Conservation (phyloP, 1,284 basidiomycete species). For the Phellopilus nigrolimitatus region DNA sequence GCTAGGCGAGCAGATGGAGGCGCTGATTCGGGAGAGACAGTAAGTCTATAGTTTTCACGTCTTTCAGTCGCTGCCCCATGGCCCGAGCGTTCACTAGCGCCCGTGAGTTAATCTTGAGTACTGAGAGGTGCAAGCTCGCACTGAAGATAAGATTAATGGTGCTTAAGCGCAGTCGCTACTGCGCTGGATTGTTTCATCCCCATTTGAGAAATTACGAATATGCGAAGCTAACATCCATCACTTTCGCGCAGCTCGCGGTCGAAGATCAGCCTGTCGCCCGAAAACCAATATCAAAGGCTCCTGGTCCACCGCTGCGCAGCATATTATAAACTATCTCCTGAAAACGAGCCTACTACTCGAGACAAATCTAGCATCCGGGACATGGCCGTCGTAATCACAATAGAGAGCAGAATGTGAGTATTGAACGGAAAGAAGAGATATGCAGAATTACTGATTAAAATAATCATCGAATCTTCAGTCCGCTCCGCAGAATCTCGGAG, state of each 20-base stretch:
- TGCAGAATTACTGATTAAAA: constrained; percentile 18
- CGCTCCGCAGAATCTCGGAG: constrained; percentile 60
- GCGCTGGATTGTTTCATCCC: background rate
- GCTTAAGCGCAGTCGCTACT: background rate
- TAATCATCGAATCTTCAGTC: constrained; percentile 26
- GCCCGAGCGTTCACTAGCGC: too few species aligned
- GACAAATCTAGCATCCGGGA: constrained; percentile 47
- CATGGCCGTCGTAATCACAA: constrained; percentile 49
- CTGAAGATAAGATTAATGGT: too few species aligned
- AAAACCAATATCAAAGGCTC: constrained; percentile 75
- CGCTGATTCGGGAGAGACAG: constrained; percentile 67
- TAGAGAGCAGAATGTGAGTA: constrained; percentile 71
- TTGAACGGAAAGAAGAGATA: constrained; percentile 10
- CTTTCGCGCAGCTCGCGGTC: constrained; percentile 41
- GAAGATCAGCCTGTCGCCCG: constrained; percentile 51
- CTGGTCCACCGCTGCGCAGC: constrained; percentile 77
- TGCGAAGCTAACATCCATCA: too few species aligned
- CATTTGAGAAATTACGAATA: background rate
- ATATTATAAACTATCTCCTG: constrained; percentile 67
- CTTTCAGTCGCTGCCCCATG: constrained; percentile 14
- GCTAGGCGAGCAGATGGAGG: constrained; percentile 77
- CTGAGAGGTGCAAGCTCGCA: too few species aligned
- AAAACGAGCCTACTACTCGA: constrained; percentile 61
- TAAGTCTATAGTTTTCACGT: constrained; percentile 35
- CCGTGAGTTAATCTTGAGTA: too few species aligned